Conservation (phyloP, 1,284 basidiomycete genomes). For the Ustilago sp. region DNA sequence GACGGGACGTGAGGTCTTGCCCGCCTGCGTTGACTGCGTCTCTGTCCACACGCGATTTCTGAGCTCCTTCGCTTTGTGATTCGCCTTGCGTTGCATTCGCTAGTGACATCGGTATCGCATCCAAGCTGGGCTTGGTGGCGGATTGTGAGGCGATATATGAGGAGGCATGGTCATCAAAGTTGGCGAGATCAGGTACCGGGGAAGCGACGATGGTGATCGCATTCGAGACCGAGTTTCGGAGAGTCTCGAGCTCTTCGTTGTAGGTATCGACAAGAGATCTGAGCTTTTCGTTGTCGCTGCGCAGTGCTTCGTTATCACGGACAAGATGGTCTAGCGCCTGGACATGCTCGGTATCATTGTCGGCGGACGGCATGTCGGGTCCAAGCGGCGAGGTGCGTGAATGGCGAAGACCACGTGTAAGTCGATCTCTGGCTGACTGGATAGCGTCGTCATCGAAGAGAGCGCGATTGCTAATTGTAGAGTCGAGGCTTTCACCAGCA, state of each 20-base stretch:
- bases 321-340: conserved; percentile 37
- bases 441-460: conserved; percentile 40
- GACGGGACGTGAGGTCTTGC: neutral
- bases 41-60: neutral
- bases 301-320: conserved; percentile 54
- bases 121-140: neutral
- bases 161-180: conserved; percentile 12
- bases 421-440: conserved; percentile 36
- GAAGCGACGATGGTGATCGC: conserved; percentile 35
- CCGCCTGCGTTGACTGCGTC: neutral
- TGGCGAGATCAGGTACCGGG: conserved; percentile 25
- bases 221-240: conserved; percentile 42
- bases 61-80: neutral
- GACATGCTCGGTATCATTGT: conserved; percentile 20
- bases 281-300: conserved; percentile 47
- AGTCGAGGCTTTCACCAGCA: conserved; percentile 18
- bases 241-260: conserved; percentile 55
- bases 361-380: conserved; percentile 2
- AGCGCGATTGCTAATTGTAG: conserved; percentile 12
- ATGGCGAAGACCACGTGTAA: conserved; percentile 35
- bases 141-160: conserved; percentile 6
- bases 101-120: neutral
- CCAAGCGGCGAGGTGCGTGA: conserved; percentile 24
- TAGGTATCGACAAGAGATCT: conserved; percentile 49
- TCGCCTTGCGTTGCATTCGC: neutral